Evolutionary conservation across 805 yeast genomes (phyloP).

Genomic region (Cephaloascus albidus): DNA sequence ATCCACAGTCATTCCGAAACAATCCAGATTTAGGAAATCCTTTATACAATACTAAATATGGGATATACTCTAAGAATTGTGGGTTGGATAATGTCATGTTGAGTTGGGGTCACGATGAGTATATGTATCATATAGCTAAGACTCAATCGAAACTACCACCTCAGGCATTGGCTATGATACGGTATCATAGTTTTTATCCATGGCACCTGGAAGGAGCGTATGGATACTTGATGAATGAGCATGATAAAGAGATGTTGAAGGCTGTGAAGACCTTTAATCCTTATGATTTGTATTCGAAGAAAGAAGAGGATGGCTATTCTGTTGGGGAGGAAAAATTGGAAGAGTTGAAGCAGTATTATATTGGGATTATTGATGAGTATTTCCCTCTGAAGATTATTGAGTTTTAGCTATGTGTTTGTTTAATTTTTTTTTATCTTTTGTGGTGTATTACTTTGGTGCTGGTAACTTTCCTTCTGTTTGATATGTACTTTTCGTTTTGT

Average conservation of each 20-base stretch:
- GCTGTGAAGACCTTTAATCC: conserved; percentile 62
- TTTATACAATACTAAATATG: conserved; percentile 54
- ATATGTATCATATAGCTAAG: conserved; percentile 66
- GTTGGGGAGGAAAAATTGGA: too few species aligned
- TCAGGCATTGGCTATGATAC: conserved; percentile 63
- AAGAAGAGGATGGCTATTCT: conserved; percentile 34
- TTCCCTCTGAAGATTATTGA: conserved; percentile 51
- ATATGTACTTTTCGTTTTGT: too few species aligned
- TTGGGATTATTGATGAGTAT: conserved; percentile 56
- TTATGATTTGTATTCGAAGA: conserved; percentile 60
- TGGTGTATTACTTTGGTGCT: too few species aligned
- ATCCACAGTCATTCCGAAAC: conserved; percentile 46
- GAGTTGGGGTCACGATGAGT: conserved; percentile 77
- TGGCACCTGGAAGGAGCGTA: conserved; percentile 71
- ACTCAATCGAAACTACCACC: conserved; percentile 53
- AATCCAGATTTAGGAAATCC: conserved; percentile 60
- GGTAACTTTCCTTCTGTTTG: too few species aligned
- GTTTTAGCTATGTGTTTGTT: too few species aligned
- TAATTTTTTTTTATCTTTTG: too few species aligned
- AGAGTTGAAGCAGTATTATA: conserved; percentile 46
- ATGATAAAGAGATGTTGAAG: conserved; percentile 48
- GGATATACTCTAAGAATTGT: conserved; percentile 54
- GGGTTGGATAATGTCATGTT: conserved; percentile 64
- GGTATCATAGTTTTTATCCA: conserved; percentile 70
- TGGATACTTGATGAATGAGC: conserved; percentile 51